Conservation (phyloP, 225 moss, liverwort and hornwort genomes). For the Polytrichum formosum region DNA sequence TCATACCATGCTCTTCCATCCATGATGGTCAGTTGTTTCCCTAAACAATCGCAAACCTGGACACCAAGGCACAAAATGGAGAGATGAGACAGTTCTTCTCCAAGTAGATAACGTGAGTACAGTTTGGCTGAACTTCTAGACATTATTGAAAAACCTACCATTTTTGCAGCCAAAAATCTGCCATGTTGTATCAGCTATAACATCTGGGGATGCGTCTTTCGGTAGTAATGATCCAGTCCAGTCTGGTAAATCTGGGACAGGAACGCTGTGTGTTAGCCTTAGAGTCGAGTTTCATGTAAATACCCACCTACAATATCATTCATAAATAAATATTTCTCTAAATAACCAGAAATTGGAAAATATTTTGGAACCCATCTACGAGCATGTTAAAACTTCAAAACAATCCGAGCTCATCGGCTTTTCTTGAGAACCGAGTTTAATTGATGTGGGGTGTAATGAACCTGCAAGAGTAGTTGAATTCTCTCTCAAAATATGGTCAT, state of each 20-base stretch:
- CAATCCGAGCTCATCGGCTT: too few relatives aligned
- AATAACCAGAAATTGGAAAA: too few relatives aligned
- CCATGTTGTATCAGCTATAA: slow-evolving; percentile 88
- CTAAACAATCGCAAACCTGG: slow-evolving; percentile 89
- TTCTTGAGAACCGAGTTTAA: too few relatives aligned
- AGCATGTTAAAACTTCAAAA: too few relatives aligned
- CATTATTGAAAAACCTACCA: slow-evolving; percentile 29
- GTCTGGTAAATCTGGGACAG: slow-evolving; percentile 67
- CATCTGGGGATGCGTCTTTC: slow-evolving; percentile 88
- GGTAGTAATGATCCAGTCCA: slow-evolving; percentile 92
- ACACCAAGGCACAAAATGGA: slow-evolving; percentile 13
- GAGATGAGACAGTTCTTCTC: too few relatives aligned
- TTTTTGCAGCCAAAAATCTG: slow-evolving; percentile 95
- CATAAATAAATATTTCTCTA: too few relatives aligned
- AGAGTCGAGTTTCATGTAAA: too few relatives aligned
- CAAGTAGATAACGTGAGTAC: background rate
- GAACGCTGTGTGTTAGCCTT: background rate
- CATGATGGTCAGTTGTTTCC: slow-evolving; percentile 86
- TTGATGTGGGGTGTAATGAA: slow-evolving; percentile 9
- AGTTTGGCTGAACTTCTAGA: slow-evolving; percentile 1
- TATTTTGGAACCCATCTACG: too few relatives aligned
- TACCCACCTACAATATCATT: too few relatives aligned
- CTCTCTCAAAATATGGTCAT: slow-evolving; percentile 44
- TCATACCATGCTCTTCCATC: slow-evolving; percentile 67
- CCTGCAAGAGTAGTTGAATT: slow-evolving; percentile 66